Evolutionary conservation across 2,329 filamentous ascomycete genomes (phyloP), one percentile per base, ranked within the genome.

Genomic region (Epichloe aotearoae): DNA sequence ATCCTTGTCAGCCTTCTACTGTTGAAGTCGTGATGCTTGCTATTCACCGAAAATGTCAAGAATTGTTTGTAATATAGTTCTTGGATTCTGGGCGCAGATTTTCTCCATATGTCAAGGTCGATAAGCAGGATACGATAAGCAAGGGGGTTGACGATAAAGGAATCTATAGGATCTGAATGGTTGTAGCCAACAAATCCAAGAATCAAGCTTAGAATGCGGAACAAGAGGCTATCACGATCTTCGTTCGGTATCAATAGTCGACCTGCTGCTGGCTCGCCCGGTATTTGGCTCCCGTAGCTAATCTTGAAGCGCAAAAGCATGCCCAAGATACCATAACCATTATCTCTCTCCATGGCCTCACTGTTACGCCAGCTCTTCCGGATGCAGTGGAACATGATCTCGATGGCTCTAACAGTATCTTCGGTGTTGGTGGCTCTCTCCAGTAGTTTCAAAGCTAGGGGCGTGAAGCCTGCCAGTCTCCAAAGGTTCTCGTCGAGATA

Each of bases 301-400:
- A 95, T 73, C 64, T 95, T 96, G 50, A 87, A 86, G 50, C 88
- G 83, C 23, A 98, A 69, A 17, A 97, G 75, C 66, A 89, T 82
- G 40, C 86, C 86, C 47, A 98, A 70, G 37, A 97, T 86, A 26
- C 87, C 85, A 63, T 96, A 98, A 0, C 91, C 94, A 58, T 94
- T 93, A 53, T 95, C 89, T 59, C 87, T 83, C 66, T 98, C 93
- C 86, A 98, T 96, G 26, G 93, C 90, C 64, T 98, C 94, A 58
- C 93, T 97, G 57, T 97, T 97, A 56, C 93, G 80, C 93, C 94
- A 98, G 63, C 86, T 97, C 56, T 86, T 84, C 57, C 86, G 84
- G 47, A 96, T 86, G 53, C 87, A 88, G 56, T 86, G 81, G 55
- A 96, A 89, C 26, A 95, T 73, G 59, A 94, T 85, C 60, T 94